Evolutionary conservation across 1,284 basidiomycete species (phyloP), one percentile per base, ranked within the genome.

Genomic region (Meira nashicola): DNA sequence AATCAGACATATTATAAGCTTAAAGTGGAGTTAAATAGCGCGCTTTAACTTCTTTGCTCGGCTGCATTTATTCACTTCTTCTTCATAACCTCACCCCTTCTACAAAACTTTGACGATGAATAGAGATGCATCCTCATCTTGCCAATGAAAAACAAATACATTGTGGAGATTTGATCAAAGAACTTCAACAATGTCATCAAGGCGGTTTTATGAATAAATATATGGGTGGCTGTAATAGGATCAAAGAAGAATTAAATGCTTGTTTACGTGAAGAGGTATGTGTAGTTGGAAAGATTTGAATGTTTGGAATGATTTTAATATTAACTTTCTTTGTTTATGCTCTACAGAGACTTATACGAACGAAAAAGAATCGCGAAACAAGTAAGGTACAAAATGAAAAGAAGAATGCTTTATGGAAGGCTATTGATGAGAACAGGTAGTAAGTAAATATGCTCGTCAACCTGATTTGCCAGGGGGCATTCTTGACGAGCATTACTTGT

Each of bases 171-270:
- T 59, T 67, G 17, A 71, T 71, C 19, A 59, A 65, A 47, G 63
- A 60, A 1, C 61, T 71, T 21, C 60, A 67, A 39, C 63, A 71
- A 41, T 71, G 69, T 40, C 69, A 71, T 37, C 59, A 63, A 23
- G 55, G 54, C 17, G 65, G 65, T 10, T 60, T 60, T 48, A 59
- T 61, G 55, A 60, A 65, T 54, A 66, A 67, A 54, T 59, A 67
- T 57, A 65, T 67, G 1, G 69, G 69, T 15, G 64, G 61, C 28
- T 71, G 69, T 52, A 71, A 71, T 47, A 67, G 58, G 38, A 64
- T 71, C 55, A 71, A 71, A 56, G 54, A 62, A 39, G 67, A 69
- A 12, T 65, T 71, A 54, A 71, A 69, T 52, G 63, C 63, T 55
- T 71, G 69, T 54, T 62, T 71, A 0, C 58, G 69, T 10, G 56